phyloP scores from a whole-genome alignment of 139 green algal genomes.

The Haematococcus lacustris region DNA sequence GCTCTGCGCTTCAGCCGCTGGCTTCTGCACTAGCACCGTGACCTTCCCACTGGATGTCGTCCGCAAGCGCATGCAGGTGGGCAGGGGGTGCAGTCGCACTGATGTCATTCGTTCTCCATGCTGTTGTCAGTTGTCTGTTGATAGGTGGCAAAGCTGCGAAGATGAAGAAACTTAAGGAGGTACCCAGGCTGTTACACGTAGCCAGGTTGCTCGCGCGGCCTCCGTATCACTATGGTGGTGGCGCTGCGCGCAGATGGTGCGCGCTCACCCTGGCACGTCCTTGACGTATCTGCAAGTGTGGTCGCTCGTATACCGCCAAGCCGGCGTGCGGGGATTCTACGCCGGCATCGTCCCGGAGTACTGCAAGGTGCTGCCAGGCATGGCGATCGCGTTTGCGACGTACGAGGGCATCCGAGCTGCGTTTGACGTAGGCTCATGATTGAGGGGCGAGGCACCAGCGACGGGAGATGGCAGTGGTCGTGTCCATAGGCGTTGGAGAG shows the following conservation, averaged over 20 bases:
- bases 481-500: no score
- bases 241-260: not conserved
- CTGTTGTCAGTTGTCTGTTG: not conserved
- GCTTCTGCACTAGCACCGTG: conserved; percentile 67
- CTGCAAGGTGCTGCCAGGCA: conserved; percentile 82
- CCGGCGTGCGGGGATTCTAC: conserved; percentile 68
- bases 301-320: not conserved
- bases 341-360: conserved; percentile 83
- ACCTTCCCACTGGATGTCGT: conserved; percentile 89
- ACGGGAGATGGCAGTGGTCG: no score
- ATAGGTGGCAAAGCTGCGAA: not conserved
- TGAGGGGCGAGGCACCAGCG: no score
- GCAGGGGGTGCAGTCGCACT: not conserved
- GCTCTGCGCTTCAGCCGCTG: conserved; percentile 67
- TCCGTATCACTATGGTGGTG: not conserved
- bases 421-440: no score
- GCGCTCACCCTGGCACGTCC: not conserved
- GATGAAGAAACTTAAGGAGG: not conserved
- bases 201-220: not conserved
- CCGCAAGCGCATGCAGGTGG: conserved; percentile 72
- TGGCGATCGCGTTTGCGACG: conserved; percentile 80
- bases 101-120: not conserved
- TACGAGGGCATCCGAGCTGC: conserved; percentile 54
- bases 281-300: not conserved
- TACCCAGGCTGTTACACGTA: not conserved